Conservation (phyloP, 345 rosid genomes). For the Corchorus olitorius region DNA sequence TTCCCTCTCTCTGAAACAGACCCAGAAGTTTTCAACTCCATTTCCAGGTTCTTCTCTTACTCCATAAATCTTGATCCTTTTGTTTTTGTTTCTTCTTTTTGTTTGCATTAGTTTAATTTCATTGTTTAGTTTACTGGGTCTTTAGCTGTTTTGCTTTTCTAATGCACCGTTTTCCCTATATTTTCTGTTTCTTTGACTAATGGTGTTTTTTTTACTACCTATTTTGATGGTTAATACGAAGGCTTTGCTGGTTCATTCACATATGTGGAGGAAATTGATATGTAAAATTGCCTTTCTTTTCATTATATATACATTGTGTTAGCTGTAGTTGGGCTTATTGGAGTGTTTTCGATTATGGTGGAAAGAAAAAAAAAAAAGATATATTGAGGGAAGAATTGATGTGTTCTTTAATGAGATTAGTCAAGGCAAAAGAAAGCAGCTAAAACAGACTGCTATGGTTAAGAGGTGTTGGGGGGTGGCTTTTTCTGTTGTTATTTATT, state of each 20-base stretch:
- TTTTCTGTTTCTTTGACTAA: neutral
- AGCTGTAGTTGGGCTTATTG: neutral
- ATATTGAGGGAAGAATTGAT: neutral
- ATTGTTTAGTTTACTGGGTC: slow-evolving; percentile 6
- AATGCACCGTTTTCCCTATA: neutral
- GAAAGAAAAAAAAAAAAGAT: neutral
- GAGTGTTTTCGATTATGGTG: neutral
- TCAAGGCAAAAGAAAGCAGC: neutral
- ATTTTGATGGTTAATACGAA: neutral
- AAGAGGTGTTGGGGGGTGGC: neutral
- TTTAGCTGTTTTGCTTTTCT: neutral
- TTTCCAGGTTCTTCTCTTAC: slow-evolving; percentile 3
- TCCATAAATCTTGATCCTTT: neutral
- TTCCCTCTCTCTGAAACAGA: neutral
- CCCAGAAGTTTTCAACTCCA: neutral
- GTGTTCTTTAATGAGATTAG: neutral
- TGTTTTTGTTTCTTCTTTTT: neutral
- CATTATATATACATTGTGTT: neutral
- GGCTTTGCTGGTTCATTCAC: neutral
- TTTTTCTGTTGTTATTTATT: neutral
- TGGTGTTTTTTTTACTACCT: neutral
- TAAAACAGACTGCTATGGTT: neutral
- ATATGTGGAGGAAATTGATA: neutral
- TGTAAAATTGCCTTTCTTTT: neutral
- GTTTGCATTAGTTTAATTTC: neutral